phyloP scores from a whole-genome alignment of 352 stramenopile species.

The Blastocystis sp. region DNA sequence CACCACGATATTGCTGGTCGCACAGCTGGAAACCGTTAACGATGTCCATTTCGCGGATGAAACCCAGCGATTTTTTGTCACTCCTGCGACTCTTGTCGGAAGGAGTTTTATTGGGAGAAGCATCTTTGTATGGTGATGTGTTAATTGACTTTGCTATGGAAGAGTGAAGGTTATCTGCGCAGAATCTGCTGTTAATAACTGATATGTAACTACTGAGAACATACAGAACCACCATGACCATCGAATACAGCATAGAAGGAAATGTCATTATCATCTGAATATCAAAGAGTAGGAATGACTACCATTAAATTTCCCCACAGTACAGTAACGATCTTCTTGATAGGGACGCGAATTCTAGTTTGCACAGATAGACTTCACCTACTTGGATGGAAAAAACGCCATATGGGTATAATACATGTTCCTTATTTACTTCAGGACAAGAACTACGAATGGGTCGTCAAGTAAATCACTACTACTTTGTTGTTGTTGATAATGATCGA shows the following conservation, averaged over 20 bases:
- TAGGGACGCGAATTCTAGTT: constrained; percentile 16
- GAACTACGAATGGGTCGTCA: background rate
- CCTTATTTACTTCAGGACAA: constrained; percentile 9
- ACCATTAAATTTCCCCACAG: constrained; percentile 4
- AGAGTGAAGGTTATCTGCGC: background rate
- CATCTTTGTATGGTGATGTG: constrained; percentile 32
- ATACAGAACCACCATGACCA: constrained; percentile 80
- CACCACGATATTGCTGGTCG: background rate
- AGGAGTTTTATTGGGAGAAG: constrained; percentile 71
- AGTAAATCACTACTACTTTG: background rate
- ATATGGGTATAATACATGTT: constrained; percentile 5
- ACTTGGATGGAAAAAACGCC: constrained; percentile 3
- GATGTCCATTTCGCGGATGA: constrained; percentile 52
- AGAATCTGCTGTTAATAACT: constrained; percentile 54
- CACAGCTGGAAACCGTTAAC: constrained; percentile 50
- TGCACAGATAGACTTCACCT: background rate
- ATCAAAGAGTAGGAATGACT: background rate
- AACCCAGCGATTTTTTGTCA: constrained; percentile 72
- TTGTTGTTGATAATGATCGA: background rate
- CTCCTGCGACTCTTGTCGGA: constrained; percentile 75
- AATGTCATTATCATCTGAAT: constrained; percentile 64
- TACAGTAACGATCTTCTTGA: constrained; percentile 32
- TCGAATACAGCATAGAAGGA: constrained; percentile 87
- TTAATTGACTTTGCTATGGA: constrained; percentile 2
- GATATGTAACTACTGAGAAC: constrained; percentile 73